These are phyloP conservation scores for Apiospora koreana DNA, from an alignment of 2,329 filamentous ascomycete genomes.

Conservation along the genomic window DNA sequence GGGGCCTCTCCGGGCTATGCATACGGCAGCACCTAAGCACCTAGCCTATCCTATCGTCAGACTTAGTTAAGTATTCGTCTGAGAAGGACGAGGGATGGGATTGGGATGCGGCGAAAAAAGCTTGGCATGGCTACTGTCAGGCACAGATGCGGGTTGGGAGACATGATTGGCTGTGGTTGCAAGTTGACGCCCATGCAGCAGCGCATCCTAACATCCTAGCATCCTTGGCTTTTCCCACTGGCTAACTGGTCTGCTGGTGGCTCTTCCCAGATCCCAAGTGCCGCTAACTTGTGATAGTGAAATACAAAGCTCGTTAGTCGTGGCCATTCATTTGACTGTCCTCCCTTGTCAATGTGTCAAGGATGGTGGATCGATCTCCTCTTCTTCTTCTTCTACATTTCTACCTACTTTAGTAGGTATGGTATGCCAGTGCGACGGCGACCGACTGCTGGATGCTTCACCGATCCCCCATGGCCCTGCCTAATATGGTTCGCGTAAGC, in stretches of 20 bases:
- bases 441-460: background rate
- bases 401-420: background rate
- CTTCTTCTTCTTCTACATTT: background rate
- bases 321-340: conserved; percentile 11
- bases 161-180: background rate
- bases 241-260: background rate
- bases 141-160: background rate
- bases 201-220: too few relatives aligned
- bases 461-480: background rate
- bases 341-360: background rate
- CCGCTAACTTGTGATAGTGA: background rate
- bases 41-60: background rate
- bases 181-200: background rate
- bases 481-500: background rate
- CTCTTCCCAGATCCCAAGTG: background rate
- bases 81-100: background rate
- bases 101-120: background rate
- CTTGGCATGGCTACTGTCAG: conserved; percentile 4
- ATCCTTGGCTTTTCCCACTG: background rate
- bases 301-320: conserved; percentile 8
- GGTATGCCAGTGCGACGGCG: background rate
- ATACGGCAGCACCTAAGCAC: too few relatives aligned
- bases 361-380: conserved; percentile 1
- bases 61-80: background rate
- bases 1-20: background rate